phyloP scores from a whole-genome alignment of 768 basidiomycete species.

The Trichaptum fuscoviolaceum region DNA sequence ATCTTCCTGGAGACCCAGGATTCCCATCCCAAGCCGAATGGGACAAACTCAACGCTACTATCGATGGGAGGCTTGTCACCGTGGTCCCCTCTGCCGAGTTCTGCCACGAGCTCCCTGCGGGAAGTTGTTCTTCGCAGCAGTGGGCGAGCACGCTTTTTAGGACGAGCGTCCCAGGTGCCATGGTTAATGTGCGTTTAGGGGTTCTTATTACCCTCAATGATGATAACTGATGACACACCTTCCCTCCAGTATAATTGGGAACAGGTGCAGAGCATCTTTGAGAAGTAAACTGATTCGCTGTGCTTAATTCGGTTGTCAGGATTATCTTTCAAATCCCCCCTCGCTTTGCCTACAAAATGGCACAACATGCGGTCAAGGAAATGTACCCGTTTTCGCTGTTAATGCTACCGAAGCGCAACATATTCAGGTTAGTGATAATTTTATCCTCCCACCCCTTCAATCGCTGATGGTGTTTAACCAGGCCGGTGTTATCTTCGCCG shows the following conservation, averaged over 20 bases:
- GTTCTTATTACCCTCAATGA: neutral
- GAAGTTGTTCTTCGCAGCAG: conserved; percentile 8
- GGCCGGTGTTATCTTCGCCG: conserved; percentile 27
- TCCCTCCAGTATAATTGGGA: conserved; percentile 11
- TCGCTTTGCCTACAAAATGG: conserved; percentile 13
- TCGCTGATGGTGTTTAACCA: conserved; percentile 10
- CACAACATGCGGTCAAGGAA: conserved; percentile 26
- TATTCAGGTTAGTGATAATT: conserved; percentile 22
- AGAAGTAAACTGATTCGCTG: too few species aligned
- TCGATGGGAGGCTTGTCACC: conserved; percentile 10
- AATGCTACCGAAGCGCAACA: conserved; percentile 25
- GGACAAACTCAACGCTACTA: conserved; percentile 6
- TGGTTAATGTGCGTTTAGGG: conserved; percentile 9
- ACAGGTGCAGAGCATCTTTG: conserved; percentile 5
- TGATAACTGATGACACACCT: neutral
- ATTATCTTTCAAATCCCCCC: conserved; percentile 11
- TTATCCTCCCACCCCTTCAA: neutral
- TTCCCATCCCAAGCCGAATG: conserved; percentile 8
- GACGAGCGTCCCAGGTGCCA: conserved; percentile 10
- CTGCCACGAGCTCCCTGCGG: conserved; percentile 8
- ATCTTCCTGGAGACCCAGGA: conserved; percentile 7
- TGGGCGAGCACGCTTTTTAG: conserved; percentile 8
- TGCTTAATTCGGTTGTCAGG: conserved; percentile 5
- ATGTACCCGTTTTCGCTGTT: conserved; percentile 26
- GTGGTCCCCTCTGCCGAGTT: conserved; percentile 12